Evolutionary conservation across 768 basidiomycete genomes (phyloP).

Genomic region (Hydnomerulius pinastri): DNA sequence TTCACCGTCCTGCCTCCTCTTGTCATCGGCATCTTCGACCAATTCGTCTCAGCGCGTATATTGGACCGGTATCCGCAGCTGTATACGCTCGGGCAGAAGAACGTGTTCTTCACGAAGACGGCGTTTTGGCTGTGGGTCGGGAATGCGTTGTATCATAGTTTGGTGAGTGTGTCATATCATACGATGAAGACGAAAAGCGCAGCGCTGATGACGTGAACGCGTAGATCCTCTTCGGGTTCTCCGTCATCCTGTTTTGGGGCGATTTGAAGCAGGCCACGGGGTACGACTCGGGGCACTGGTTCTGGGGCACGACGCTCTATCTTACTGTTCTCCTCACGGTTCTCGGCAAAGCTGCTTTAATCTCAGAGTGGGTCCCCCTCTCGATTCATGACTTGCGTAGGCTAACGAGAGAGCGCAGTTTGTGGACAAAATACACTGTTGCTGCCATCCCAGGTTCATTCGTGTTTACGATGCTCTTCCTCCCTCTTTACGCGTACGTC

Average conservation of each 20-base stretch:
- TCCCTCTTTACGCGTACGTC: conserved; percentile 87
- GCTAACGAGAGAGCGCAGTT: conserved; percentile 43
- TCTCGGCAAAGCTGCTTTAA: conserved; percentile 93
- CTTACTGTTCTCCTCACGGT: conserved; percentile 92
- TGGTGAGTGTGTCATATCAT: conserved; percentile 51
- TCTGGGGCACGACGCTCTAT: conserved; percentile 98
- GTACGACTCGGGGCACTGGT: conserved; percentile 92
- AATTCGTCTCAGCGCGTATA: conserved; percentile 96
- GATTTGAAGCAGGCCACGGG: conserved; percentile 83
- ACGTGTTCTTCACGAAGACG: conserved; percentile 88
- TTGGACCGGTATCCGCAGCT: conserved; percentile 96
- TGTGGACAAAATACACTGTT: conserved; percentile 99
- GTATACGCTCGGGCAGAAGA: conserved; percentile 92
- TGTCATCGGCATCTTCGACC: conserved; percentile 97
- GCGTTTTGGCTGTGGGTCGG: conserved; percentile 92
- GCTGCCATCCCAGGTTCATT: conserved; percentile 98
- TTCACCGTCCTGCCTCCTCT: conserved; percentile 96
- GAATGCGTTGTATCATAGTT: conserved; percentile 88
- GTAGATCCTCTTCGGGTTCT: conserved; percentile 86
- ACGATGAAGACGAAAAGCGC: neutral
- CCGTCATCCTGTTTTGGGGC: conserved; percentile 89
- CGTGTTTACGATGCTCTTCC: conserved; percentile 91
- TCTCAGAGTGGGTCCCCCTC: conserved; percentile 83
- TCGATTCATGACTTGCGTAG: neutral
- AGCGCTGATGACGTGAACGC: neutral